Conservation (phyloP, 208 protist genomes). For the Lotmaria passim region DNA sequence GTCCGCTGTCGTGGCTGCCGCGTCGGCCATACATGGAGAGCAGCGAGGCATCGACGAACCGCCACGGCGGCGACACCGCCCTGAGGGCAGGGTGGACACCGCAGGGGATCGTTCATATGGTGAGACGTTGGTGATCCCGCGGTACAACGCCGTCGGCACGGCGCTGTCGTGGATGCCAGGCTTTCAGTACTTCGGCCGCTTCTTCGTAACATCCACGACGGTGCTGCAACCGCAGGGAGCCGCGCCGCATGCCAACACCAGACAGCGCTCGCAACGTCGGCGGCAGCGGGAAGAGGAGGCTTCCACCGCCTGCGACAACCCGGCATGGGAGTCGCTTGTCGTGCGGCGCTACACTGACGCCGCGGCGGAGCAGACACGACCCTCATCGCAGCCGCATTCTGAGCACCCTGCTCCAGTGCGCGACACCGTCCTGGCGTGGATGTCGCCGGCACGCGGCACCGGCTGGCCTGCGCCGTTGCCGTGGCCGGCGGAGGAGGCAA, state of each 20-base stretch:
- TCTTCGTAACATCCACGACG: conserved; percentile 26
- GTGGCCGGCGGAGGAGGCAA: background rate
- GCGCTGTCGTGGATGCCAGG: conserved; percentile 48
- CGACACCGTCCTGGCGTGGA: conserved; percentile 9
- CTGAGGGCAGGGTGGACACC: conserved; percentile 5
- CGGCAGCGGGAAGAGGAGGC: conserved; percentile 6
- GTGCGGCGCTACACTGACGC: conserved; percentile 1
- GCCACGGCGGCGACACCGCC: conserved; percentile 19
- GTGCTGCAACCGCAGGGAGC: conserved; percentile 8
- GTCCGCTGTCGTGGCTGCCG: background rate
- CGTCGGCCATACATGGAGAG: no score
- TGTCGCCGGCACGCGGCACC: conserved; percentile 8
- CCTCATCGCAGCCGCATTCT: background rate
- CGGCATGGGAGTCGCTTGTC: conserved; percentile 9
- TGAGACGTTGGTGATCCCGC: conserved; percentile 19
- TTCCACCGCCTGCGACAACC: background rate
- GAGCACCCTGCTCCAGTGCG: background rate
- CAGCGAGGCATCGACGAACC: conserved; percentile 12
- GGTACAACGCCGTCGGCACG: conserved; percentile 36
- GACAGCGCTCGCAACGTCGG: background rate
- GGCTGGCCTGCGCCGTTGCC: background rate
- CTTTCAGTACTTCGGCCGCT: conserved; percentile 30
- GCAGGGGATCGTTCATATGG: background rate
- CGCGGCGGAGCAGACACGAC: background rate
- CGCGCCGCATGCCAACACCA: background rate